phyloP scores from a whole-genome alignment of 257 asterid genomes.

The Nicotiana noctiflora region DNA sequence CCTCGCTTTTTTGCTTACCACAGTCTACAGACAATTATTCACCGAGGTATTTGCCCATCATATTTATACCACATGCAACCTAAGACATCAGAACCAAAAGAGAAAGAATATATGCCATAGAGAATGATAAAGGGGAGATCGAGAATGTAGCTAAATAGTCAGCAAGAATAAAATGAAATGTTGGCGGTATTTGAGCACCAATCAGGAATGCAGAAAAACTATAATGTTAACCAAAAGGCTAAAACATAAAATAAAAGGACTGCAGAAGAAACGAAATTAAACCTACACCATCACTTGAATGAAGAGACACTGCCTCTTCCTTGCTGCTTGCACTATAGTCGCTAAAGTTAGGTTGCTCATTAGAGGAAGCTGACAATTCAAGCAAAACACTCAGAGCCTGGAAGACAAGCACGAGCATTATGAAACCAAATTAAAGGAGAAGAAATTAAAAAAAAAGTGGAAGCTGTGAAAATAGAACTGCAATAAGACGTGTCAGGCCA shows the following conservation, averaged over 20 bases:
- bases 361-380: conserved; percentile 57
- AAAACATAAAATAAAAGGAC: background rate
- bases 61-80: background rate
- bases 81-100: background rate
- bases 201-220: background rate
- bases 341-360: conserved; percentile 28
- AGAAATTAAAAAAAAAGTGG: background rate
- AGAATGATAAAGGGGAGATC: background rate
- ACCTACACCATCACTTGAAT: conserved; percentile 44
- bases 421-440: background rate
- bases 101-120: background rate
- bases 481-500: background rate
- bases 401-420: conserved; percentile 14
- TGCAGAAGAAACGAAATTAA: conserved; percentile 13
- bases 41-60: background rate
- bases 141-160: background rate
- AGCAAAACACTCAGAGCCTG: conserved; percentile 80
- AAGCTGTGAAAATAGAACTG: too few relatives aligned
- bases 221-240: background rate
- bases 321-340: conserved; percentile 22
- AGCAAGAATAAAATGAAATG: background rate
- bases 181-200: background rate
- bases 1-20: background rate
- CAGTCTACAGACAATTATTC: background rate
- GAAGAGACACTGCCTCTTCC: conserved; percentile 33